Evolutionary conservation across 768 basidiomycete genomes (phyloP), one percentile per base, ranked within the genome.

Genomic region (Pholiota microspora): DNA sequence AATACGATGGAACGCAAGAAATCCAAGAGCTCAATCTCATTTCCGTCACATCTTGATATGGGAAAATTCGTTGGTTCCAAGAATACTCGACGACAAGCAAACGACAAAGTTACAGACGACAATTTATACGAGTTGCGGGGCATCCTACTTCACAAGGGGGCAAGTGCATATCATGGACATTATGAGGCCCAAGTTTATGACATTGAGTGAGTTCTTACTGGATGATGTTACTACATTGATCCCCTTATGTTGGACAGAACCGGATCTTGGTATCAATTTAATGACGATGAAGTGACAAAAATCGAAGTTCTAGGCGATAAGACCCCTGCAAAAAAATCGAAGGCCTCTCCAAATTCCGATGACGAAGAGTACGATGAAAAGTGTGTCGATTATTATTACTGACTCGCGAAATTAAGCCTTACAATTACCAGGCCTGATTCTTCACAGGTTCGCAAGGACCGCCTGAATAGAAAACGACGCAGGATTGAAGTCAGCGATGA

Each of bases 91-190:
- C 62, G 64, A 49, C 29, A 54, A 21, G 48, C 56, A 47, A 13
- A 42, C 10, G 36, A 40, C 7, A 49, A 61, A 13, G 48, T 53
- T 27, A 31, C 53, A 21, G 60, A 63, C 2, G 57, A 67, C 23
- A 70, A 76, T 40, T 56, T 80, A n/a, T 98, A 98, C 62, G 89
- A 95, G 49, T 71, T 98, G 46, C 80, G 86, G 49, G 95, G 91
- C 2, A 83, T 98, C 8, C 72, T 98, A 9, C 69, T 93, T 54
- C 96, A 98, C 72, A 92, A 92, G 64, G 96, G 96, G 4, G 62
- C 81, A n/a, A 94, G 91, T 67, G 96, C 95, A 28, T 90, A 97
- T 72, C 86, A 89, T 59, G 92, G 92, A 3, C 91, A 94, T 66
- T 94, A 94, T 64, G 89, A 91, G 67, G 90, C 89, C 12, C 89